These are phyloP conservation scores for Mucor circinelloides DNA, from an alignment of 371 early-diverging fungal genomes.

Conservation along the genomic window DNA sequence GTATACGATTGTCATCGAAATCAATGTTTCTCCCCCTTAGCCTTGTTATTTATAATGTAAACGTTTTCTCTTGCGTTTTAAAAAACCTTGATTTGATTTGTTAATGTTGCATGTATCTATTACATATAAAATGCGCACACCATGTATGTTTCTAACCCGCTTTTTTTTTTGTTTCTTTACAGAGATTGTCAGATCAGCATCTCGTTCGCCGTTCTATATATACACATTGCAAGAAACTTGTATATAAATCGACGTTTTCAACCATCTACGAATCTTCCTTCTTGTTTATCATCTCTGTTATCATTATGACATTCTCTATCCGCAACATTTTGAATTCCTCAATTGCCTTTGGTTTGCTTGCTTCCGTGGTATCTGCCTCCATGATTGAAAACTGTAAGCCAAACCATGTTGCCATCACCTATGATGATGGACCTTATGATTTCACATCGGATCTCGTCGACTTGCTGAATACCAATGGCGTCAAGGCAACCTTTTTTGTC, in stretches of 20 bases:
- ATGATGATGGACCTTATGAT: constrained; percentile 58
- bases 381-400: constrained; percentile 28
- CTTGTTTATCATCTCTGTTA: neutral
- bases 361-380: neutral
- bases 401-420: constrained; percentile 60
- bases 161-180: neutral
- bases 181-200: constrained; percentile 1
- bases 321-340: neutral
- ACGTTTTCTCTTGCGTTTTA: constrained; percentile 1
- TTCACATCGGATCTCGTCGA: constrained; percentile 46
- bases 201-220: neutral
- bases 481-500: constrained; percentile 64
- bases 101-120: neutral
- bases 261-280: neutral
- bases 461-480: constrained; percentile 31
- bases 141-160: neutral
- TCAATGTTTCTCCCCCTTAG: neutral
- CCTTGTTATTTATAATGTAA: neutral
- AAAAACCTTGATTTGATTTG: neutral
- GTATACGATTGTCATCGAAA: neutral
- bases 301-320: neutral
- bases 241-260: neutral
- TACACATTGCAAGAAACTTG: neutral
- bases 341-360: neutral
- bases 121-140: neutral